These are phyloP conservation scores for Oryza meyeriana DNA, from an alignment of 176 grass and related monocot genomes.

Conservation along the genomic window DNA sequence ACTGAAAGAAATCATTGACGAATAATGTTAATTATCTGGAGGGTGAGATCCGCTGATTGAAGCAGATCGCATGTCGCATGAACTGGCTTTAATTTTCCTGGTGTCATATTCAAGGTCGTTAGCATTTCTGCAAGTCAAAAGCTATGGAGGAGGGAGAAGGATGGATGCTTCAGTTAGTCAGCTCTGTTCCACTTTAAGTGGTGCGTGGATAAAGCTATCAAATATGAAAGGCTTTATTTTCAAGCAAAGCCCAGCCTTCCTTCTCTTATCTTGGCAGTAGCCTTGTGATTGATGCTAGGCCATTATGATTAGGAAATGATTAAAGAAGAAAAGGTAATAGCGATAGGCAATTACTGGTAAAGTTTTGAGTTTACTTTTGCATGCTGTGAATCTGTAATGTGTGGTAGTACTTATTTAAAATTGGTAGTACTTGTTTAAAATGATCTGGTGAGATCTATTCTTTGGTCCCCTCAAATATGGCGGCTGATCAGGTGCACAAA, in stretches of 20 bases:
- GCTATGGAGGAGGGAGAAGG: neutral
- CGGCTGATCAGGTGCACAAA: neutral
- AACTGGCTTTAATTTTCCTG: neutral
- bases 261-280: neutral
- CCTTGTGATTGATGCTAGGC: neutral
- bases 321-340: neutral
- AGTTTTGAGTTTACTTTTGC: neutral
- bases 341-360: neutral
- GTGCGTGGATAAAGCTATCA: neutral
- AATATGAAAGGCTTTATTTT: neutral
- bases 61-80: neutral
- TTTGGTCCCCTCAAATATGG: neutral
- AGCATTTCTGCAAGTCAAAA: neutral
- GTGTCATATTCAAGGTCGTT: constrained; percentile 1
- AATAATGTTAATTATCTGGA: constrained; percentile 2
- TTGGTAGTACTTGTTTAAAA: neutral
- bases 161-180: neutral
- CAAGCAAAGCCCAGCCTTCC: constrained; percentile 6
- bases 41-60: constrained; percentile 22
- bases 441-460: neutral
- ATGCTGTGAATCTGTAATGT: neutral
- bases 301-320: constrained; percentile 17
- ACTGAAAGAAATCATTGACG: constrained; percentile 4
- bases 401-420: constrained; percentile 5
- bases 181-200: constrained; percentile 13